These are phyloP conservation scores for Pseudocercospora fuligena DNA, from an alignment of 2,329 filamentous ascomycete species.

Conservation along the genomic window DNA sequence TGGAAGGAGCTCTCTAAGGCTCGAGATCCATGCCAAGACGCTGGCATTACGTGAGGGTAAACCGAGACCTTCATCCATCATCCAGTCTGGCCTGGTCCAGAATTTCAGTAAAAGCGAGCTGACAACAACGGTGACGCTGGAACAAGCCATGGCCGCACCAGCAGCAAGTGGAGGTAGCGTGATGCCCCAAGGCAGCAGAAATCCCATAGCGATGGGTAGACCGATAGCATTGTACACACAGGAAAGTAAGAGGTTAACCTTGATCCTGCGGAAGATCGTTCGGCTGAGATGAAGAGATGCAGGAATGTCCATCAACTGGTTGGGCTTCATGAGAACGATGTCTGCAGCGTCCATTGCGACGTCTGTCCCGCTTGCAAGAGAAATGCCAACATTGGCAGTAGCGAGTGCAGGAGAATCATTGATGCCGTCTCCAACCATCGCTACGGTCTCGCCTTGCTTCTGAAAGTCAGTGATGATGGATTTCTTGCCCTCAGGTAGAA, in stretches of 20 bases:
- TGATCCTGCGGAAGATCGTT: conserved; percentile 89
- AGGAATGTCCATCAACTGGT: conserved; percentile 91
- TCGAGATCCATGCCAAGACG: conserved; percentile 18
- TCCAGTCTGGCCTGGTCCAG: conserved; percentile 85
- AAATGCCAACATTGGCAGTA: conserved; percentile 90
- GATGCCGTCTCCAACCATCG: conserved; percentile 98
- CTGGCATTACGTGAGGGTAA: conserved; percentile 15
- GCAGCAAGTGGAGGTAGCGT: conserved; percentile 93
- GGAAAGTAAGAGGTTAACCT: conserved; percentile 89
- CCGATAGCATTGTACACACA: conserved; percentile 92
- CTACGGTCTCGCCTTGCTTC: conserved; percentile 74
- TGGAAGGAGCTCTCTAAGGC: conserved; percentile 24
- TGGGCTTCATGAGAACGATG: conserved; percentile 91
- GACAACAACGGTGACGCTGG: conserved; percentile 85
- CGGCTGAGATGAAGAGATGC: conserved; percentile 80
- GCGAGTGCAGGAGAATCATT: conserved; percentile 96
- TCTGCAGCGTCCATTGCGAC: conserved; percentile 98
- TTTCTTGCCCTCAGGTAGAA: conserved; percentile 90
- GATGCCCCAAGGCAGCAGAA: conserved; percentile 87
- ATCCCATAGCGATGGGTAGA: conserved; percentile 93
- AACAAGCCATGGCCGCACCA: conserved; percentile 89
- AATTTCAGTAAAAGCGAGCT: conserved; percentile 83
- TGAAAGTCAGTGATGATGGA: conserved; percentile 80
- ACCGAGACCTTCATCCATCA: conserved; percentile 52
- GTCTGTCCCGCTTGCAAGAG: conserved; percentile 89